Percentiles rank a stretch among this genome's conserved stretches.
phyloP scores from a whole-genome alignment of 257 asterid species.

The Nicotiana tomentosiformis region DNA sequence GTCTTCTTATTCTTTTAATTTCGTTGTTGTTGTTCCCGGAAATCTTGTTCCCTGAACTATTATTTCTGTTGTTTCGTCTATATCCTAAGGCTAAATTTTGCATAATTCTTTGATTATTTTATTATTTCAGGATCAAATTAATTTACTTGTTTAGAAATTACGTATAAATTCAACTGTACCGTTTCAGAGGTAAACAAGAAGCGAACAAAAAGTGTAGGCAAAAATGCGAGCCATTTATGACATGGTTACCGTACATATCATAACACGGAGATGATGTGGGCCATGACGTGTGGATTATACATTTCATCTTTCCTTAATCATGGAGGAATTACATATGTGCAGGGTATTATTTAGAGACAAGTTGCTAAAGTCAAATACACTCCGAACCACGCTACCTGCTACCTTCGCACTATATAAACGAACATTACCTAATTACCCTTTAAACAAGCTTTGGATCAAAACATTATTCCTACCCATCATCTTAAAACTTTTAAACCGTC shows the following conservation, averaged over 20 bases:
- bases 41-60: no score
- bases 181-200: no score
- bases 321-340: not conserved
- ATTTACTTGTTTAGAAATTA: no score
- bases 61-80: no score
- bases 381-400: not conserved
- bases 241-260: slow-evolving; percentile 3
- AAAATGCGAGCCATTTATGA: not conserved
- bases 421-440: not conserved
- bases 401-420: not conserved
- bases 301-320: not conserved
- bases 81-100: no score
- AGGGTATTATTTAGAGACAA: not conserved
- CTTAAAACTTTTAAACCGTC: not conserved
- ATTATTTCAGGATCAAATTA: no score
- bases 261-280: not conserved
- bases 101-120: no score
- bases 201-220: not conserved
- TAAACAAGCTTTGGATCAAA: not conserved
- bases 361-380: not conserved
- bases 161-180: no score
- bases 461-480: not conserved
- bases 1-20: no score
- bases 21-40: no score
- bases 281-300: not conserved